These are phyloP conservation scores for Sideroxylon spinosum DNA, from an alignment of 179 eudicot genomes.

Conservation along the genomic window DNA sequence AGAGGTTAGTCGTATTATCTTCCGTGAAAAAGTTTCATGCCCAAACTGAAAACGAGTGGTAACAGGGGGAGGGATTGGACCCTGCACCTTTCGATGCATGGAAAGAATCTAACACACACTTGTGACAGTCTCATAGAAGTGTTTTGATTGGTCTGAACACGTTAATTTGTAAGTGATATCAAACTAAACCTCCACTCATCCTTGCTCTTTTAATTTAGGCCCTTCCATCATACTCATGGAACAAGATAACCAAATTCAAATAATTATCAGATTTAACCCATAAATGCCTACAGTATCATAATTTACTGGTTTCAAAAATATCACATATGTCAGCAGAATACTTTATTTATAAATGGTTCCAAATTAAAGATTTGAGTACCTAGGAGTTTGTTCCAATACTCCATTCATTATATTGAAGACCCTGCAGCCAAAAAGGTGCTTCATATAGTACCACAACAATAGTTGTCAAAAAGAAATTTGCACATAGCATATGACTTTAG, in stretches of 20 bases:
- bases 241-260: constrained; percentile 24
- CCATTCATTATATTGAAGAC: background rate
- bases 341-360: background rate
- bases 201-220: constrained; percentile 14
- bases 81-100: constrained; percentile 23
- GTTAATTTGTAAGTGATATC: constrained; percentile 26
- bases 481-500: background rate
- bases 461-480: background rate
- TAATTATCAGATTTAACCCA: background rate
- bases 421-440: background rate
- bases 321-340: background rate
- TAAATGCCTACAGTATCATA: background rate
- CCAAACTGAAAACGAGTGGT: constrained; percentile 21
- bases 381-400: background rate
- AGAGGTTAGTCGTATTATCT: constrained; percentile 22
- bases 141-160: constrained; percentile 18
- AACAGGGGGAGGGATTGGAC: constrained; percentile 15
- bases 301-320: background rate
- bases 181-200: constrained; percentile 21
- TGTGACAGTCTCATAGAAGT: constrained; percentile 22
- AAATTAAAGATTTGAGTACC: background rate
- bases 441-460: background rate
- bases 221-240: constrained; percentile 18
- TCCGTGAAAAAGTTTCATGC: constrained; percentile 23
- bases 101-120: constrained; percentile 24